These are phyloP conservation scores for Fagus crenata DNA, from an alignment of 306 rosid genomes.

Conservation along the genomic window DNA sequence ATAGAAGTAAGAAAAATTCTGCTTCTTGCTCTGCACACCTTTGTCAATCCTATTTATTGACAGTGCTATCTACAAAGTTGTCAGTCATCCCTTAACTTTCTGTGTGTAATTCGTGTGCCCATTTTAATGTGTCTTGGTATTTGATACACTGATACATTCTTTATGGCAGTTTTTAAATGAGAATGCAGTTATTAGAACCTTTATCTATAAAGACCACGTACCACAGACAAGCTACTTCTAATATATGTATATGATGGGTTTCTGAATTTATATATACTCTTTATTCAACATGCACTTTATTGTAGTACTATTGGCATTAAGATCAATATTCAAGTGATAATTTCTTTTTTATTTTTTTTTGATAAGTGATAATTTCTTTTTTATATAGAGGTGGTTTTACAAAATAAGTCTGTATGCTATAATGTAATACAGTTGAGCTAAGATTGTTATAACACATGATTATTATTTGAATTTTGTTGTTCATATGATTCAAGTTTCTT, in stretches of 20 bases:
- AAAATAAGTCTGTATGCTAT: not conserved
- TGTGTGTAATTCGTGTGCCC: not conserved
- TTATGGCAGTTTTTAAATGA: too few relatives aligned
- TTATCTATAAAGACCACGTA: not conserved
- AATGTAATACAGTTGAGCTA: not conserved
- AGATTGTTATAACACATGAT: not conserved
- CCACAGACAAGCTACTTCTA: not conserved
- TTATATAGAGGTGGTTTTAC: not conserved
- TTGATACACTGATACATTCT: not conserved
- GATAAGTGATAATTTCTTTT: too few relatives aligned
- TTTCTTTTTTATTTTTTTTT: not conserved
- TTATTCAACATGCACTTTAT: not conserved
- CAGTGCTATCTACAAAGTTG: not conserved
- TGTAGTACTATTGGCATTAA: not conserved
- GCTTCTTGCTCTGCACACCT: not conserved
- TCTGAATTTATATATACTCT: not conserved
- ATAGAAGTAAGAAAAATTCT: not conserved
- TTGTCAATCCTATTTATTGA: not conserved
- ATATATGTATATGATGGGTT: not conserved
- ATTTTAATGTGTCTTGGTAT: not conserved
- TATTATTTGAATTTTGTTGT: not conserved
- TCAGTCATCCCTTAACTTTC: not conserved
- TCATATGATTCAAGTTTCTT: slow-evolving; percentile 16
- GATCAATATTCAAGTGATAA: not conserved
- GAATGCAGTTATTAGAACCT: not conserved